These are phyloP conservation scores for apple (Malus domestica) DNA, from an alignment of 306 rosid species.

Conservation along the genomic window ASM211411v1 NC_041794.1:35733501-35734000, in stretches of 20 bases:
- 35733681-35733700: slow-evolving; percentile 76
- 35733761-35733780: slow-evolving; percentile 55
- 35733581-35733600: background rate
- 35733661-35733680: slow-evolving; percentile 75
- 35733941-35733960: background rate
- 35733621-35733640: background rate
- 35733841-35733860: too few relatives aligned
- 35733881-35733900: too few relatives aligned
- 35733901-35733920: too few relatives aligned
- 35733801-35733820: background rate
- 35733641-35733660: slow-evolving; percentile 52
- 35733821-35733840: background rate
- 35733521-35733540: background rate
- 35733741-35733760: slow-evolving; percentile 71
- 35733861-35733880: too few relatives aligned
- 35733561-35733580: too few relatives aligned
- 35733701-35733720: slow-evolving; percentile 78
- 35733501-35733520: background rate
- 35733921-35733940: background rate
- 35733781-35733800: slow-evolving; percentile 7
- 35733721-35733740: slow-evolving; percentile 98
- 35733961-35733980: background rate
- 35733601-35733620: background rate
- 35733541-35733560: background rate
- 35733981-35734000: background rate